Base-by-base conservation (phyloP, 208 protist species). In the Acanthamoeba sp. region DNA sequence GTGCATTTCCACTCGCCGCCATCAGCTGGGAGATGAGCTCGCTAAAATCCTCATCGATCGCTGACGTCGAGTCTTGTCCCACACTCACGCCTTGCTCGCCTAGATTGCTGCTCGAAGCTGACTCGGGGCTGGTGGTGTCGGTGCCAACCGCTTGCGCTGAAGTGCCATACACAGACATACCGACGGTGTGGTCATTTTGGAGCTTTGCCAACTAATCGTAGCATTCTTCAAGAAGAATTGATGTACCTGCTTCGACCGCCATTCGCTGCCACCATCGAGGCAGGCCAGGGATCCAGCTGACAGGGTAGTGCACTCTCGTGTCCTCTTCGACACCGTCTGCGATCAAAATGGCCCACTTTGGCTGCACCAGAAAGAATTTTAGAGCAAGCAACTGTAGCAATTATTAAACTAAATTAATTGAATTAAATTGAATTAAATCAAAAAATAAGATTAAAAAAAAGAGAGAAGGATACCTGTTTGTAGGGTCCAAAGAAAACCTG, bases 181-280 rank as follows among this genome's bases (percentile, higher is more conserved):
- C n/a, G n/a, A n/a, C n/a, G n/a, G n/a, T n/a, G n/a, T n/a, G n/a
- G n/a, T n/a, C n/a, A n/a, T n/a, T n/a, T n/a, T 29, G 16, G 59
- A 24, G 5, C n/a, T 22, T 66, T 66, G 64, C n/a, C n/a, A 2
- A 66, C 18, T 66, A 16, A 1, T 52, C 45, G 45, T 3, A 16
- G 10, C 2, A 52, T 3, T 52, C 14, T 9, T 52, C 45, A 9
- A 52, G 45, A 9, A 52, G 0, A 52, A 52, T 66, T 66, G n/a
- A 34, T 66, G 27, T 71, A 82, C 73, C 73, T 82, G 73, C 32
- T 50, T 82, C 73, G 38, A 82, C 24, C 1, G 73, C 73, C 73
- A 82, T 27, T 50, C 40, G 73, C 40, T 82, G n/a, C 73, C 73
- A 82, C 73, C 73, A 82, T n/a, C 73, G 73, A 50, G 73, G 73